Percentiles rank a stretch among this genome's conserved stretches.
These are phyloP conservation scores for Penicillium concentricum DNA, from an alignment of 2,329 filamentous ascomycete genomes.

Conservation along the genomic window DNA sequence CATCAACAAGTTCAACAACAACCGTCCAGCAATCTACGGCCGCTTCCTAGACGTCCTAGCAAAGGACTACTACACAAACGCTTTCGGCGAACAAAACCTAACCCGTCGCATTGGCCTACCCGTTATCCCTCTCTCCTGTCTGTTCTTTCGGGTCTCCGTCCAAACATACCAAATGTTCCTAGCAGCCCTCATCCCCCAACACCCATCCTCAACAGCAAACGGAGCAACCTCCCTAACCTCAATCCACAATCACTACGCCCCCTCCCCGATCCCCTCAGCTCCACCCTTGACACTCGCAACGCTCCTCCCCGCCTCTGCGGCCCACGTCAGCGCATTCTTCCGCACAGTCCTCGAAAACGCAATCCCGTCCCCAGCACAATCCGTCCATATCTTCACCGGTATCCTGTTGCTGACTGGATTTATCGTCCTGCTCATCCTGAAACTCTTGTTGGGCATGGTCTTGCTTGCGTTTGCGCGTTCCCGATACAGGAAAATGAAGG, in stretches of 20 bases:
- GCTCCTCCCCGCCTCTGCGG: slow-evolving; percentile 56
- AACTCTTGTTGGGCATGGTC: slow-evolving; percentile 84
- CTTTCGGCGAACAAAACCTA: slow-evolving; percentile 85
- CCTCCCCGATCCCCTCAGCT: slow-evolving; percentile 64
- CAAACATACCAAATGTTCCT: slow-evolving; percentile 99
- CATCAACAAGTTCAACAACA: slow-evolving; percentile 98
- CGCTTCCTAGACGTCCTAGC: slow-evolving; percentile 90
- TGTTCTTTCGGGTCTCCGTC: slow-evolving; percentile 90
- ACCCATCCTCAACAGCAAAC: slow-evolving; percentile 50
- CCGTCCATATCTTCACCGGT: slow-evolving; percentile 59
- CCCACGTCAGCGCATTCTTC: slow-evolving; percentile 39
- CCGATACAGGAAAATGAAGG: slow-evolving; percentile 78
- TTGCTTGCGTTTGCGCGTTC: slow-evolving; percentile 76
- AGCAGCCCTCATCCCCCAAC: slow-evolving; percentile 77
- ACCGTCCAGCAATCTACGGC: slow-evolving; percentile 83
- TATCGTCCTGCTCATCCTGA: slow-evolving; percentile 77
- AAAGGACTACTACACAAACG: slow-evolving; percentile 97
- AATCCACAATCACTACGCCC: slow-evolving; percentile 52
- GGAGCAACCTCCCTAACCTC: slow-evolving; percentile 41
- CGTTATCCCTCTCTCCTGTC: slow-evolving; percentile 84
- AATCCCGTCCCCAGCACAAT: slow-evolving; percentile 43
- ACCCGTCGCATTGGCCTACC: slow-evolving; percentile 87
- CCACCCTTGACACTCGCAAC: slow-evolving; percentile 59
- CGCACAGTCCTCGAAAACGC: slow-evolving; percentile 42
- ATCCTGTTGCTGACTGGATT: slow-evolving; percentile 83